Evolutionary conservation across 192 early-diverging fungal genomes (phyloP).

Genomic region (Gonapodya sp.): DNA sequence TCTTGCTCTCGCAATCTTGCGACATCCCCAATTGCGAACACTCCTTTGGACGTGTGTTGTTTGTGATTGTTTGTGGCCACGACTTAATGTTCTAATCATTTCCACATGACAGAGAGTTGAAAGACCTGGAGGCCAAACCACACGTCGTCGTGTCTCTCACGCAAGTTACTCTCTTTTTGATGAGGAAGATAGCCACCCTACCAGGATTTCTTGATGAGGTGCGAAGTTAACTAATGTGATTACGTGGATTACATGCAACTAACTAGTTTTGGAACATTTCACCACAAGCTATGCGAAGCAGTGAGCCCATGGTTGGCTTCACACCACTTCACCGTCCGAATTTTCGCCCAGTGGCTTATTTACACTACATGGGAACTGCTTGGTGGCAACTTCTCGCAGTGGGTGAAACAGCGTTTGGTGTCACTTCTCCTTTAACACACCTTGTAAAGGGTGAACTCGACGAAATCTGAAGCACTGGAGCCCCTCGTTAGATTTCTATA

Average conservation of each 20-base stretch:
- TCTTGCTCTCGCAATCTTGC: not conserved
- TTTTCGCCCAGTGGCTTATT: not conserved
- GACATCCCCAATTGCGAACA: not conserved
- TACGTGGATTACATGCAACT: no score
- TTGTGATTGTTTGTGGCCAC: not conserved
- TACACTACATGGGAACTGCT: not conserved
- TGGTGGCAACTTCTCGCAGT: not conserved
- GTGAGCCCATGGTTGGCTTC: not conserved
- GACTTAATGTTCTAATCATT: not conserved
- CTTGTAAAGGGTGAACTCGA: no score
- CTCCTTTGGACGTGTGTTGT: not conserved
- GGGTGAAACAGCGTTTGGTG: no score
- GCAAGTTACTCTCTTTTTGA: not conserved
- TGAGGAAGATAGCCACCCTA: not conserved
- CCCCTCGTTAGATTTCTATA: not conserved
- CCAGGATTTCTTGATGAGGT: not conserved
- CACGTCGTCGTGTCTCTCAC: not conserved
- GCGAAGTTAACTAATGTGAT: no score
- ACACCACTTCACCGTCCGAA: not conserved
- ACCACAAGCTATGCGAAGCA: not conserved
- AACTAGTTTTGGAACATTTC: no score
- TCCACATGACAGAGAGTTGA: not conserved
- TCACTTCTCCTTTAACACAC: no score
- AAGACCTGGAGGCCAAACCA: not conserved
- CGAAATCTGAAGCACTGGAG: not conserved